Conservation (phyloP, 1,284 basidiomycete species). For the Quambalaria eucalypti region DNA sequence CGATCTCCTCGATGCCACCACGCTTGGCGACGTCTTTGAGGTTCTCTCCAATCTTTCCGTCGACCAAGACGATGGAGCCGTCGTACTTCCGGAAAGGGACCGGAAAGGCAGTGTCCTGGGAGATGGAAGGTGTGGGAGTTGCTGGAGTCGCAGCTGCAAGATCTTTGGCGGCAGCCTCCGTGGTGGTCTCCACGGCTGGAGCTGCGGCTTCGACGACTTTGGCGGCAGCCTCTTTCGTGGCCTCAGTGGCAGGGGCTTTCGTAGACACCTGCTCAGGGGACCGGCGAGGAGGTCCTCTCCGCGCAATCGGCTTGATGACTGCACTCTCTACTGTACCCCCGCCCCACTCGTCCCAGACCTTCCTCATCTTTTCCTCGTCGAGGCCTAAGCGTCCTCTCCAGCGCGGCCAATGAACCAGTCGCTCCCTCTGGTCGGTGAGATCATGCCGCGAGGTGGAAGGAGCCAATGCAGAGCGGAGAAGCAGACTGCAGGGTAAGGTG, state of each 20-base stretch:
- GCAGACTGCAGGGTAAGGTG: conserved; percentile 18
- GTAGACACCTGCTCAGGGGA: not conserved
- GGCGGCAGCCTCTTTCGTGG: no score
- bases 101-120: no score
- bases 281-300: conserved; percentile 9
- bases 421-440: conserved; percentile 25
- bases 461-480: conserved; percentile 32
- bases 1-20: conserved; percentile 29
- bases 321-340: conserved; percentile 26
- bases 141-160: not conserved
- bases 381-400: conserved; percentile 47
- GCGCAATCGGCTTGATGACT: conserved; percentile 8
- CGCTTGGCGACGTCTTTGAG: conserved; percentile 40
- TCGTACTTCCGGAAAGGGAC: conserved; percentile 27
- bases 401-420: conserved; percentile 38
- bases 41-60: conserved; percentile 36
- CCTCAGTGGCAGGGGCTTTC: no score
- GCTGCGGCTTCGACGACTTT: not conserved
- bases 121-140: conserved; percentile 3
- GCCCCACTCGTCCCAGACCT: conserved; percentile 37
- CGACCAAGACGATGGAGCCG: conserved; percentile 19
- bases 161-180: not conserved
- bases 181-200: not conserved
- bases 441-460: conserved; percentile 42
- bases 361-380: conserved; percentile 13